phyloP scores from a whole-genome alignment of 1,139 yeast genomes.

The Nematodospora anomalae region DNA sequence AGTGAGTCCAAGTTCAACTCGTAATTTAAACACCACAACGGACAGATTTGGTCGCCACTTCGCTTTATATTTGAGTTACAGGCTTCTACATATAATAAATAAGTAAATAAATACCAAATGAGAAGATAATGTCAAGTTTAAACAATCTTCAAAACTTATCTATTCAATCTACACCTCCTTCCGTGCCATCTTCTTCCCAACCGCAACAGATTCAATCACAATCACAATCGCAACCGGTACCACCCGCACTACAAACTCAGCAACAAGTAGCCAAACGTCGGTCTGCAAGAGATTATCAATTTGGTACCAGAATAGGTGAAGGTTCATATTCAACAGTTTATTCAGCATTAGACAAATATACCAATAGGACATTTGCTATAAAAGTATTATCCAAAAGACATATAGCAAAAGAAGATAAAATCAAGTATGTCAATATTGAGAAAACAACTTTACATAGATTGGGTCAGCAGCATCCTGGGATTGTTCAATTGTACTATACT shows the following conservation, averaged over 20 bases:
- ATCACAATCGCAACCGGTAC: constrained; percentile 6
- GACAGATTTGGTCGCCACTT: no score
- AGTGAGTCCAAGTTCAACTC: no score
- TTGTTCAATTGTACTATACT: constrained; percentile 71
- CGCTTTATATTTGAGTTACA: no score
- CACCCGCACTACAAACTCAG: constrained; percentile 4
- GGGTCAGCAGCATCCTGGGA: constrained; percentile 65
- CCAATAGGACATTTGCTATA: constrained; percentile 64
- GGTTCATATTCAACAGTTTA: constrained; percentile 81
- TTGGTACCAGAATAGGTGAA: constrained; percentile 74
- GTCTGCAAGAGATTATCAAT: constrained; percentile 66
- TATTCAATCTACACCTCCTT: constrained; percentile 1
- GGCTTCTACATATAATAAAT: no score
- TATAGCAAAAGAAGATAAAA: constrained; percentile 75
- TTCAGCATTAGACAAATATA: constrained; percentile 61
- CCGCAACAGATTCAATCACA: constrained; percentile 4
- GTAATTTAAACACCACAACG: no score
- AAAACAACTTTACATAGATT: constrained; percentile 71
- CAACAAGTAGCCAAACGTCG: constrained; percentile 18
- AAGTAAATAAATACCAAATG: no score
- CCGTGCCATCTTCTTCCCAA: constrained; percentile 4
- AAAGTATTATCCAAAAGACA: constrained; percentile 74
- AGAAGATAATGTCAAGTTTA: constrained; percentile 6
- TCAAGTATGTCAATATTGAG: constrained; percentile 77
- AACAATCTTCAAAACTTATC: constrained; percentile 7